Percentiles rank a stretch among this genome's conserved stretches.
Evolutionary conservation across 495 filamentous ascomycete species (phyloP).

Genomic region (Penicillium tannophilum): DNA sequence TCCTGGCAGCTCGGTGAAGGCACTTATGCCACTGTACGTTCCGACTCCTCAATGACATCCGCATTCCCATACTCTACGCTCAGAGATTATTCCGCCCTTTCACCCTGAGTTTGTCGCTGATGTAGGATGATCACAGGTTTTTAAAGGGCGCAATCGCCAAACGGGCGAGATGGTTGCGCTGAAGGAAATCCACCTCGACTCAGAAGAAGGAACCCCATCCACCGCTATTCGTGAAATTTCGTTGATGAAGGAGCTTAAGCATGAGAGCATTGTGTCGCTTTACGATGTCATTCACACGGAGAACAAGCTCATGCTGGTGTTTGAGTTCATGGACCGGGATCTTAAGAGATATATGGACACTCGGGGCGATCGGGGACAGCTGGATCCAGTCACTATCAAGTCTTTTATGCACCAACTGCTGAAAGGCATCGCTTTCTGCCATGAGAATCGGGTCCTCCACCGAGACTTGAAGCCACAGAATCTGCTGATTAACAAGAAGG

Average conservation of each 20-base stretch:
- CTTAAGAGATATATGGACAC: slow-evolving; percentile 99
- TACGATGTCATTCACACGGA: slow-evolving; percentile 99
- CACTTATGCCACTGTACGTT: slow-evolving; percentile 93
- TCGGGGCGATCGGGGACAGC: slow-evolving; percentile 75
- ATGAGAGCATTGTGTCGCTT: slow-evolving; percentile 95
- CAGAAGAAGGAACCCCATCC: slow-evolving; percentile 96
- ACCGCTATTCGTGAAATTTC: slow-evolving; percentile 99
- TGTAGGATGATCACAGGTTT: slow-evolving; percentile 63
- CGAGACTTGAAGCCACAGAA: slow-evolving; percentile 99
- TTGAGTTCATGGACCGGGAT: slow-evolving; percentile 97
- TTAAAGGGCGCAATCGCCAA: slow-evolving; percentile 96
- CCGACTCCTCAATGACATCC: slow-evolving; percentile 11
- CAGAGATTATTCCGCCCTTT: slow-evolving; percentile 4
- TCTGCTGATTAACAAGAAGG: slow-evolving; percentile 89
- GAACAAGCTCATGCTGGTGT: slow-evolving; percentile 99
- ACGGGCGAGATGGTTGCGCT: slow-evolving; percentile 95
- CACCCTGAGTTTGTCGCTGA: slow-evolving; percentile 20
- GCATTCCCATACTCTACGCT: neutral
- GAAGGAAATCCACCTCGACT: slow-evolving; percentile 99
- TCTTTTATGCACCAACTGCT: slow-evolving; percentile 97
- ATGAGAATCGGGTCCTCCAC: slow-evolving; percentile 92
- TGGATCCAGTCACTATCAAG: slow-evolving; percentile 87
- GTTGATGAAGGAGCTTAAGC: slow-evolving; percentile 98
- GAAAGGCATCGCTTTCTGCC: slow-evolving; percentile 93
- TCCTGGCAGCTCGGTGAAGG: slow-evolving; percentile 80